phyloP scores from a whole-genome alignment of 139 green algal species.

The Raphidocelis subcapitata region DNA sequence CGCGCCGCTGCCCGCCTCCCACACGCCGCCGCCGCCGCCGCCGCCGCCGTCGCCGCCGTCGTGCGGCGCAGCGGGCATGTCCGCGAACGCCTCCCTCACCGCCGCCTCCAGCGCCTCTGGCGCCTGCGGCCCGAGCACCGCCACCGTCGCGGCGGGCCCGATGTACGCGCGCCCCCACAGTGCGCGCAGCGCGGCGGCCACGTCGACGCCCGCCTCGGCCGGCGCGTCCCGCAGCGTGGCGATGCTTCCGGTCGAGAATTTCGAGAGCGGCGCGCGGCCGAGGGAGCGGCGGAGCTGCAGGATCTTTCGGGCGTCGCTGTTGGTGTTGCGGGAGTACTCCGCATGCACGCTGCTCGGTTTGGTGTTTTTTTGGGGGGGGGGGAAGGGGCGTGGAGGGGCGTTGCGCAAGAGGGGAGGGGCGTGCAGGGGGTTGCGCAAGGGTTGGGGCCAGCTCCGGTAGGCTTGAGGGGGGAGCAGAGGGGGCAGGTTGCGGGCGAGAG shows the following conservation, averaged over 20 bases:
- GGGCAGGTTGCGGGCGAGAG: too few species aligned
- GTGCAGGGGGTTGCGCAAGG: too few species aligned
- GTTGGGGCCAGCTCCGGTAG: too few species aligned
- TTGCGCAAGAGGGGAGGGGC: too few species aligned
- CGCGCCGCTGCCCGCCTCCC: neutral
- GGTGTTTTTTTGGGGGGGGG: too few species aligned
- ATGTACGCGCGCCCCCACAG: slow-evolving; percentile 37
- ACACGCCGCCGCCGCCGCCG: neutral
- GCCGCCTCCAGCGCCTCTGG: slow-evolving; percentile 24
- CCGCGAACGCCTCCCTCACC: slow-evolving; percentile 30
- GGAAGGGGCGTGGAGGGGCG: too few species aligned
- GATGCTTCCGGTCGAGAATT: slow-evolving; percentile 42
- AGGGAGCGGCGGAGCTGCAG: slow-evolving; percentile 43
- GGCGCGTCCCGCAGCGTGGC: slow-evolving; percentile 42
- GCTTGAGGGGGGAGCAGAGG: too few species aligned
- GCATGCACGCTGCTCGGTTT: too few species aligned
- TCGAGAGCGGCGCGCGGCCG: slow-evolving; percentile 19
- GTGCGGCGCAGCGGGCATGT: slow-evolving; percentile 18
- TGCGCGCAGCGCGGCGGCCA: slow-evolving; percentile 23
- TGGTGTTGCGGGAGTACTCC: slow-evolving; percentile 45
- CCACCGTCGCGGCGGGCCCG: slow-evolving; percentile 1
- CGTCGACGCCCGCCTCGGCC: slow-evolving; percentile 15
- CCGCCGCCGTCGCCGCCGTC: neutral
- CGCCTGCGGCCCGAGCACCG: slow-evolving; percentile 42
- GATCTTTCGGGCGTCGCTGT: slow-evolving; percentile 47